These are phyloP conservation scores for Lyophyllum semitale DNA, from an alignment of 768 basidiomycete genomes.

Conservation along the genomic window DNA sequence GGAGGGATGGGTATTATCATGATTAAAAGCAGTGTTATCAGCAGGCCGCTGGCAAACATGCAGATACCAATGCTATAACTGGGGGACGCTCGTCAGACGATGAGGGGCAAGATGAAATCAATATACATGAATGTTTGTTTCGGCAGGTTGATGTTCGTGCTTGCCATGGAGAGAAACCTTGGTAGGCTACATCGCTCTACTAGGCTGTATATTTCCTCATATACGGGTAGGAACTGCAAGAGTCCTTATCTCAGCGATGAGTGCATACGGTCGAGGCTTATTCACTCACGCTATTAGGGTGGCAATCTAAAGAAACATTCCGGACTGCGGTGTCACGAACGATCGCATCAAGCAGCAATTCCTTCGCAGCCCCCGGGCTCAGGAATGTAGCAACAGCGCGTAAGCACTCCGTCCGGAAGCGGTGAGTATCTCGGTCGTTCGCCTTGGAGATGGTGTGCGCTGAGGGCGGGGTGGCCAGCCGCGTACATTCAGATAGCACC, in stretches of 20 bases:
- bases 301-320: conserved; percentile 28
- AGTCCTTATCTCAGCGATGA: neutral
- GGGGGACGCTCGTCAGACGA: neutral
- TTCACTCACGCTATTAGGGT: conserved; percentile 35
- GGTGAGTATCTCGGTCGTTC: neutral
- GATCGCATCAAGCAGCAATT: conserved; percentile 25
- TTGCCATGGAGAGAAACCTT: conserved; percentile 30
- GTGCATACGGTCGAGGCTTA: neutral
- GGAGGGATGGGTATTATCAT: conserved; percentile 24
- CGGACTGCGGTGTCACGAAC: conserved; percentile 29
- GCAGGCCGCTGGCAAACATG: conserved; percentile 25
- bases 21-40: conserved; percentile 28
- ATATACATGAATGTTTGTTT: conserved; percentile 36
- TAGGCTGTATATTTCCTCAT: conserved; percentile 31
- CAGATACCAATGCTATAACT: conserved; percentile 32
- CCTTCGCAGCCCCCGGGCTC: conserved; percentile 27
- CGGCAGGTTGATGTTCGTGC: conserved; percentile 36
- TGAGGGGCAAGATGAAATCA: neutral
- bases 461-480: conserved; percentile 16
- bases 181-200: conserved; percentile 32
- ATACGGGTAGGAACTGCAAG: conserved; percentile 35
- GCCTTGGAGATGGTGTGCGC: conserved; percentile 5
- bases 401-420: conserved; percentile 27
- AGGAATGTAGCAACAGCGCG: conserved; percentile 33
- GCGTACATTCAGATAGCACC: conserved; percentile 12